Evolutionary conservation across 2,329 filamentous ascomycete genomes (phyloP).

Genomic region (Malbranchea cinnamomea): DNA sequence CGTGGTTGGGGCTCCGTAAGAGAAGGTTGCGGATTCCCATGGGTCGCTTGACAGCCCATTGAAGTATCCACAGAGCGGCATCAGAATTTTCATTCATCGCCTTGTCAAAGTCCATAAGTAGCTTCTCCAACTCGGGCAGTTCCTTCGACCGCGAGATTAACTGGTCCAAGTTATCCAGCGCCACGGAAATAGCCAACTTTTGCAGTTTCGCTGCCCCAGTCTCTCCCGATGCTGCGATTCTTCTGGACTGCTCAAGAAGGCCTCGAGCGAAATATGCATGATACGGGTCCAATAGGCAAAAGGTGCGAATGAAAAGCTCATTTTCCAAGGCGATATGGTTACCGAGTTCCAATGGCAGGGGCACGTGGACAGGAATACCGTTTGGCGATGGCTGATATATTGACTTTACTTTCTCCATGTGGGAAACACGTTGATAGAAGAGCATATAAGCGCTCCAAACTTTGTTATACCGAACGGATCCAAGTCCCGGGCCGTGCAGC

Average conservation of each 20-base stretch:
- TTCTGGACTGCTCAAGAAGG: constrained; percentile 43
- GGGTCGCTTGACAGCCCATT: constrained; percentile 44
- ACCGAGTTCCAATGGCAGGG: constrained; percentile 30
- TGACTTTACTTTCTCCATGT: constrained; percentile 41
- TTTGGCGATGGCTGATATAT: constrained; percentile 30
- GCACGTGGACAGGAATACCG: constrained; percentile 34
- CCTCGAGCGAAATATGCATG: constrained; percentile 53
- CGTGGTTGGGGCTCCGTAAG: constrained; percentile 42
- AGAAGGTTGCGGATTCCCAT: constrained; percentile 50
- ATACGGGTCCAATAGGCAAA: constrained; percentile 61
- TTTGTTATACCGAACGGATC: constrained; percentile 43
- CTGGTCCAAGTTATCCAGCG: constrained; percentile 54
- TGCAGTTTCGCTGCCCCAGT: constrained; percentile 38
- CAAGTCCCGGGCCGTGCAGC: constrained; percentile 32
- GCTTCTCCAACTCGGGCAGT: constrained; percentile 43
- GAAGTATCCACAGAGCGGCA: constrained; percentile 45
- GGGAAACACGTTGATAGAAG: constrained; percentile 75
- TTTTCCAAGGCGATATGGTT: constrained; percentile 57
- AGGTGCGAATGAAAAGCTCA: constrained; percentile 54
- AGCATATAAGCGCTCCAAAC: constrained; percentile 88
- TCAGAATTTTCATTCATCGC: constrained; percentile 36
- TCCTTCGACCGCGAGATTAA: constrained; percentile 60
- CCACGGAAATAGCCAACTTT: constrained; percentile 26
- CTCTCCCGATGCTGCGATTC: constrained; percentile 29
- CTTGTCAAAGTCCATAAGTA: constrained; percentile 37